Percentiles rank a stretch among this genome's conserved stretches.
These are phyloP conservation scores for Irpex lacteus DNA, from an alignment of 1,284 basidiomycete species.

Conservation along the genomic window DNA sequence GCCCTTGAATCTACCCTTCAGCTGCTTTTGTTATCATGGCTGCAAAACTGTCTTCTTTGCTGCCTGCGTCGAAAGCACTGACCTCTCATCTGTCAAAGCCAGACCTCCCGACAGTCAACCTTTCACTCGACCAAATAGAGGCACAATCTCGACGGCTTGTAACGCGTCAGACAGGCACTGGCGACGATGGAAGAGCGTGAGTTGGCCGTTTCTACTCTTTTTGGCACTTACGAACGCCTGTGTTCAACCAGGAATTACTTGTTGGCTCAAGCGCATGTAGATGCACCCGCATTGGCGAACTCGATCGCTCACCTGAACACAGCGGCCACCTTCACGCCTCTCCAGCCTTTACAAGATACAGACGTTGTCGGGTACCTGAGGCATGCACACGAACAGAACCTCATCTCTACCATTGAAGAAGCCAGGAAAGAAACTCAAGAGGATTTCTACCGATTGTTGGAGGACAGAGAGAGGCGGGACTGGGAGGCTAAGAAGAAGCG, in stretches of 20 bases:
- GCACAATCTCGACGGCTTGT: conserved; percentile 82
- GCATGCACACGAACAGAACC: conserved; percentile 90
- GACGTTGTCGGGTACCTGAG: conserved; percentile 88
- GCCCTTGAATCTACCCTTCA: neutral
- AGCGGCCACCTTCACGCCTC: conserved; percentile 81
- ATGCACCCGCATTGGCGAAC: conserved; percentile 76
- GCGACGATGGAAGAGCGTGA: conserved; percentile 73
- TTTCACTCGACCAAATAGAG: conserved; percentile 91
- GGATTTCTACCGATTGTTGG: conserved; percentile 80
- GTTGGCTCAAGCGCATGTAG: conserved; percentile 87
- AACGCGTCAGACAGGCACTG: conserved; percentile 60
- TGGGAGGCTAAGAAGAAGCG: conserved; percentile 91
- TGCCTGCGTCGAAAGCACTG: conserved; percentile 68
- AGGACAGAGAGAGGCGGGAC: conserved; percentile 73
- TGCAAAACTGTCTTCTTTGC: conserved; percentile 65
- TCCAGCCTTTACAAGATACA: conserved; percentile 88
- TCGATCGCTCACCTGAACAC: conserved; percentile 84
- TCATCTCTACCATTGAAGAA: conserved; percentile 92
- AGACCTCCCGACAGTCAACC: conserved; percentile 81
- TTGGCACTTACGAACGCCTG: neutral
- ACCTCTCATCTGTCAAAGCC: conserved; percentile 73
- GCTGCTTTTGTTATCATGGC: conserved; percentile 27
- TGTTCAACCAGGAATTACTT: conserved; percentile 64
- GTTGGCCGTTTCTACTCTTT: conserved; percentile 25
- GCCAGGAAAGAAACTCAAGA: conserved; percentile 82